Percentiles rank a stretch among this genome's conserved stretches.
Evolutionary conservation across 805 yeast genomes (phyloP).

Genomic region (Candida pini): DNA sequence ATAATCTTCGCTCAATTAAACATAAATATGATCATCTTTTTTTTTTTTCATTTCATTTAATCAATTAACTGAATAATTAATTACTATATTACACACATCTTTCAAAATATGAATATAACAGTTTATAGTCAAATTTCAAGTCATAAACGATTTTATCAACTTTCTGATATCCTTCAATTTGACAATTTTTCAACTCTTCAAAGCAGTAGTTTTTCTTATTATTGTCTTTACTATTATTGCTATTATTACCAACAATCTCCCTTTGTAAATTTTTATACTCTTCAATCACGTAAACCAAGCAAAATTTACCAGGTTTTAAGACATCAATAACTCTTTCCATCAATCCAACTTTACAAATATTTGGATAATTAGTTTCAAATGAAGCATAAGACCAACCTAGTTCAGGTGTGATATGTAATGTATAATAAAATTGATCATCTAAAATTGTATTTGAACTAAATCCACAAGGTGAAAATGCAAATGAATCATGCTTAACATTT

Average conservation of each 20-base stretch:
- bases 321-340: conserved; percentile 53
- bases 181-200: conserved; percentile 27
- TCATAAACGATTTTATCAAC: conserved; percentile 70
- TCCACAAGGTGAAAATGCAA: conserved; percentile 92
- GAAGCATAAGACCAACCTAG: conserved; percentile 93
- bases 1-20: no score
- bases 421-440: conserved; percentile 55
- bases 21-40: no score
- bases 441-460: conserved; percentile 82
- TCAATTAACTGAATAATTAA: no score
- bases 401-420: conserved; percentile 93
- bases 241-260: conserved; percentile 15
- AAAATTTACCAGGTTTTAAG: conserved; percentile 73
- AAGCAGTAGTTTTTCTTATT: no score
- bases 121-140: conserved; percentile 59
- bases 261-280: conserved; percentile 12
- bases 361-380: conserved; percentile 81
- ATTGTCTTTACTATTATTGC: no score
- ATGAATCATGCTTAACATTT: conserved; percentile 62
- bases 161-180: conserved; percentile 47
- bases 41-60: no score
- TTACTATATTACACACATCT: no score
- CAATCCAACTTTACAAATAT: conserved; percentile 47
- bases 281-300: conserved; percentile 32
- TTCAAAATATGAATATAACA: conserved; percentile 66